Evolutionary conservation across 2,329 filamentous ascomycete species (phyloP), one percentile per base, ranked within the genome.

Genomic region (Exophiala lecanii-corni): DNA sequence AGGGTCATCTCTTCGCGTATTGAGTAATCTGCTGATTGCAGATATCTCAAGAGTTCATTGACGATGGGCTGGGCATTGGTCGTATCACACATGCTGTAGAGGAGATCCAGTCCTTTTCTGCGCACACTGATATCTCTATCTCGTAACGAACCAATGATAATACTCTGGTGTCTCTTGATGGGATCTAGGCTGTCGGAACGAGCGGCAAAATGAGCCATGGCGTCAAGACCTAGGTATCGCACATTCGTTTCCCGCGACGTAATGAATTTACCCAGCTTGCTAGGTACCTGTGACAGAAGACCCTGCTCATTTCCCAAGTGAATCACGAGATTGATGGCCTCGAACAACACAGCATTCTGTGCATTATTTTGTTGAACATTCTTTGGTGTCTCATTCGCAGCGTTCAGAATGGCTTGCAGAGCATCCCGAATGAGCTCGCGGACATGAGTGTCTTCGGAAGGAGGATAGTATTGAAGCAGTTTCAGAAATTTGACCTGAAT

Each of bases 291-390:
- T 58, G 94, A 84, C 89, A 98, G 96, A 40, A 98, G 73, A 16
- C 84, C 84, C 54, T 91, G 86, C 64, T 98, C 92, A 0, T 89
- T 96, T 57, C 97, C 92, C 17, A 98, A 78, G 61, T 98, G 92
- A 54, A 98, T 98, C 56, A 96, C 92, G 33, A 98, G 79, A 62
- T 98, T 96, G 65, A 98, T 98, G 17, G 92, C 94, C 71, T 98
- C 92, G 59, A 98, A 98, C 1, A 98, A 75, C 10, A 98, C 89
- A 1, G 92, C 92, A 60, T 98, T 98, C 61, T 97, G 92, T 0
- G 92, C 92, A 62, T 98, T 98, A 66, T 98, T 98, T 62, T 98
- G 92, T 66, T 98, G 92, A 12, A 98, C 92, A 58, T 98, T 98
- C 70, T 97, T 98, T 40, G 88, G 92, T 61, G 87, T 82, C 60